phyloP scores from a whole-genome alignment of 805 yeast genomes.

The Metschnikowia baotianmanensis region DNA sequence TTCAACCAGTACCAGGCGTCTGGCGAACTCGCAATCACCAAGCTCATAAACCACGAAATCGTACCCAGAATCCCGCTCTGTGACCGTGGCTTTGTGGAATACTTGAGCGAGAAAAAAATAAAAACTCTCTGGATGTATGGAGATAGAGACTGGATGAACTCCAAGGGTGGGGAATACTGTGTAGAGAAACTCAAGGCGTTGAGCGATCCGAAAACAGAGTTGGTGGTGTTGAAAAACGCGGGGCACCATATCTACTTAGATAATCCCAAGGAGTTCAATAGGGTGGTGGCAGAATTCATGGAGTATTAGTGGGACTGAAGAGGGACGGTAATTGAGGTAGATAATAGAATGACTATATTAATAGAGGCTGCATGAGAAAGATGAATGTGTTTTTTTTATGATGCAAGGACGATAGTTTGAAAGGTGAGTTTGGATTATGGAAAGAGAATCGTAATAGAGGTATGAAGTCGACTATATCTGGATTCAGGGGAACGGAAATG shows the following conservation, averaged over 20 bases:
- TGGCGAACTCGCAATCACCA: conserved; percentile 44
- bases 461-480: too few species aligned
- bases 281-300: conserved; percentile 24
- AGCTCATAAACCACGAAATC: conserved; percentile 39
- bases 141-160: conserved; percentile 45
- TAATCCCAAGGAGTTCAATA: conserved; percentile 34
- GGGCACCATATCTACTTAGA: conserved; percentile 46
- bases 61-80: conserved; percentile 39
- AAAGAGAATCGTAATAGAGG: too few species aligned
- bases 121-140: conserved; percentile 38
- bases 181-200: conserved; percentile 23
- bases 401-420: too few species aligned
- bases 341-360: too few species aligned
- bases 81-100: conserved; percentile 36
- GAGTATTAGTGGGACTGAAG: too few species aligned
- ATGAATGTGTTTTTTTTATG: too few species aligned
- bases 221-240: conserved; percentile 30
- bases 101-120: conserved; percentile 23
- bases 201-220: conserved; percentile 17
- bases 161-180: conserved; percentile 36
- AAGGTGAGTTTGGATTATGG: too few species aligned
- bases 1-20: conserved; percentile 44
- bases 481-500: too few species aligned
- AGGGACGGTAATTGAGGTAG: too few species aligned
- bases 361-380: too few species aligned